These are phyloP conservation scores for Solanum chmielewskii DNA, from an alignment of 257 asterid species.

Conservation along the genomic window DNA sequence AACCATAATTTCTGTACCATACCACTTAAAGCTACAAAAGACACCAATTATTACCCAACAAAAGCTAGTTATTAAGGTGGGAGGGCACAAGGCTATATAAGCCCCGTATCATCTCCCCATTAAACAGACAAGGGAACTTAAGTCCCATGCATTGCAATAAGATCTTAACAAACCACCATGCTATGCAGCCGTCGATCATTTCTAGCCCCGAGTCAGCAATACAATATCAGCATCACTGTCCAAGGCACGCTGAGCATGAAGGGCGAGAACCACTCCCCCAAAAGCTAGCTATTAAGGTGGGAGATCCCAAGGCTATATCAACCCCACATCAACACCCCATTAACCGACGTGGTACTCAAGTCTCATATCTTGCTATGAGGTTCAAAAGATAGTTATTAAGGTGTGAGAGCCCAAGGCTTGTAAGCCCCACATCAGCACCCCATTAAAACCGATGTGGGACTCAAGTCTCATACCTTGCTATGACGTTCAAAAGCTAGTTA, in stretches of 20 bases:
- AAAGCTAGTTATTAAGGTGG: neutral
- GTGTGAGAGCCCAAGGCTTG: neutral
- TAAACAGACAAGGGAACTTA: neutral
- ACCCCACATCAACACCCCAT: neutral
- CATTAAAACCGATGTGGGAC: neutral
- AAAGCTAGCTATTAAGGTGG: neutral
- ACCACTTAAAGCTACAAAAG: neutral
- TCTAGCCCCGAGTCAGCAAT: neutral
- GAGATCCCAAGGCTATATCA: neutral
- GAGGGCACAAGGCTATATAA: neutral
- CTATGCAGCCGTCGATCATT: neutral
- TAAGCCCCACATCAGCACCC: neutral
- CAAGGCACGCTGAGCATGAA: neutral
- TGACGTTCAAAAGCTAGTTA: neutral
- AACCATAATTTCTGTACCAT: neutral
- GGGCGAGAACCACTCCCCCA: neutral
- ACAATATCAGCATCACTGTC: neutral
- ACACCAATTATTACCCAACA: neutral
- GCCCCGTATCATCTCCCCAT: neutral
- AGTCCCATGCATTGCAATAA: neutral
- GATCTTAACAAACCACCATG: neutral
- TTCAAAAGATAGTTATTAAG: neutral
- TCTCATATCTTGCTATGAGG: neutral
- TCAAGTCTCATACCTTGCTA: neutral
- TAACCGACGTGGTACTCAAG: neutral